These are phyloP conservation scores for Athelia sp. DNA, from an alignment of 1,284 basidiomycete species.

Conservation along the genomic window DNA sequence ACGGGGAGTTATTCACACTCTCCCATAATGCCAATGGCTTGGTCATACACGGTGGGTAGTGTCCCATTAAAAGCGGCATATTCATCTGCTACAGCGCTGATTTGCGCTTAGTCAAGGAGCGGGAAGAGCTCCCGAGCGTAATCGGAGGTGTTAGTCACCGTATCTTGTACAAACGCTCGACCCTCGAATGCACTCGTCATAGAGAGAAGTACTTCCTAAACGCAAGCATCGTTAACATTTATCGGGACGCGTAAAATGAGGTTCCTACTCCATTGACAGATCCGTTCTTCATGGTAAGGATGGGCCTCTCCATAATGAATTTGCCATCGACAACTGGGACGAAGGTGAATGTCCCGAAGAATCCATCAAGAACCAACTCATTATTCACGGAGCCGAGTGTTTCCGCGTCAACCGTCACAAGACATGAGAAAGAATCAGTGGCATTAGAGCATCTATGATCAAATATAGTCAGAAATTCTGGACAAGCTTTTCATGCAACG, in stretches of 20 bases:
- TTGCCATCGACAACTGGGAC: conserved; percentile 40
- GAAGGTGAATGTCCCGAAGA: conserved; percentile 36
- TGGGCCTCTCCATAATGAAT: conserved; percentile 38
- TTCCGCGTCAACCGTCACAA: conserved; percentile 24
- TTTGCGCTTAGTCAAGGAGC: conserved; percentile 18
- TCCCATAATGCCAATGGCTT: conserved; percentile 15
- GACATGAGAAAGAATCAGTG: conserved; percentile 28
- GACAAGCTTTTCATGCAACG: background rate
- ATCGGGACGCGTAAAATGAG: background rate
- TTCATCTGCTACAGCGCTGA: conserved; percentile 17
- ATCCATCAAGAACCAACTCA: conserved; percentile 25
- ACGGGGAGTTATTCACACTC: conserved; percentile 5
- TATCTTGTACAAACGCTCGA: conserved; percentile 20
- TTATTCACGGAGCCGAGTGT: conserved; percentile 29
- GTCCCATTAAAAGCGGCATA: conserved; percentile 9
- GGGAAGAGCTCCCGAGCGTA: conserved; percentile 36
- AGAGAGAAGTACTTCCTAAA: conserved; percentile 17
- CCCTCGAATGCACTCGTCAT: conserved; percentile 39
- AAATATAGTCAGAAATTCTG: background rate
- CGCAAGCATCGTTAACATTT: background rate
- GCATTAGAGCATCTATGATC: conserved; percentile 28
- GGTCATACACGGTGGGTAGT: conserved; percentile 15
- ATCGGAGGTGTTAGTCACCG: conserved; percentile 18
- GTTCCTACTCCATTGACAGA: conserved; percentile 35
- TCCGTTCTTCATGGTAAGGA: conserved; percentile 25